phyloP scores from a whole-genome alignment of 2,329 filamentous ascomycete species.

The Aureobasidium sp. region DNA sequence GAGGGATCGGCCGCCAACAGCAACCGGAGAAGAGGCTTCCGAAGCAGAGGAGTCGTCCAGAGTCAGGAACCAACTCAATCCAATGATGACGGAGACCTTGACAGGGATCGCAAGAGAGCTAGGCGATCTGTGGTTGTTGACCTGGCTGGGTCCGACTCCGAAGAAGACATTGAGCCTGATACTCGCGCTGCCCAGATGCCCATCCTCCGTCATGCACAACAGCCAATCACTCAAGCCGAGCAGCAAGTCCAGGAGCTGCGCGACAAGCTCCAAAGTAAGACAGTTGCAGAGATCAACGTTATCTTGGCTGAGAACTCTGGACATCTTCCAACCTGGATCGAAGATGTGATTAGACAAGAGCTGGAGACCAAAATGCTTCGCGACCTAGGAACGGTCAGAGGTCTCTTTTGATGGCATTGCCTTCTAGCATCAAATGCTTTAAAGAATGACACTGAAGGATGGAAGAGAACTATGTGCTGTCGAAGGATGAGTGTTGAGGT shows the following conservation, averaged over 20 bases:
- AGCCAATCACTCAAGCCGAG: too few species aligned
- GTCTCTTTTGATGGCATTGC: neutral
- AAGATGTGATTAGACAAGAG: neutral
- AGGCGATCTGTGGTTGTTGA: neutral
- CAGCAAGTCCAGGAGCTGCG: neutral
- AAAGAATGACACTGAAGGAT: neutral
- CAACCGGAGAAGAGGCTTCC: too few species aligned
- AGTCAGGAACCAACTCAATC: neutral
- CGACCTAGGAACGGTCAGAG: neutral
- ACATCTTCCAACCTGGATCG: neutral
- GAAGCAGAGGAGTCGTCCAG: too few species aligned
- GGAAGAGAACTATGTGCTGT: too few species aligned
- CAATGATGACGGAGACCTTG: neutral
- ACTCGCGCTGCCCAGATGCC: too few species aligned
- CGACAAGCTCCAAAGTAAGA: neutral
- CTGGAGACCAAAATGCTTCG: neutral
- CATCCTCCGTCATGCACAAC: too few species aligned
- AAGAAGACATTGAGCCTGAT: neutral
- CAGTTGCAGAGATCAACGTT: neutral
- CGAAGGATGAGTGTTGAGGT: too few species aligned
- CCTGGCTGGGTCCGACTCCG: neutral
- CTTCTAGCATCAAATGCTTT: too few species aligned
- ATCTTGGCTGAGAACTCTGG: neutral
- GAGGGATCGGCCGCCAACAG: too few species aligned
- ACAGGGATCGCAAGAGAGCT: neutral